phyloP scores from a whole-genome alignment of 2,329 filamentous ascomycete genomes.

The Knoxdaviesia proteae region DNA sequence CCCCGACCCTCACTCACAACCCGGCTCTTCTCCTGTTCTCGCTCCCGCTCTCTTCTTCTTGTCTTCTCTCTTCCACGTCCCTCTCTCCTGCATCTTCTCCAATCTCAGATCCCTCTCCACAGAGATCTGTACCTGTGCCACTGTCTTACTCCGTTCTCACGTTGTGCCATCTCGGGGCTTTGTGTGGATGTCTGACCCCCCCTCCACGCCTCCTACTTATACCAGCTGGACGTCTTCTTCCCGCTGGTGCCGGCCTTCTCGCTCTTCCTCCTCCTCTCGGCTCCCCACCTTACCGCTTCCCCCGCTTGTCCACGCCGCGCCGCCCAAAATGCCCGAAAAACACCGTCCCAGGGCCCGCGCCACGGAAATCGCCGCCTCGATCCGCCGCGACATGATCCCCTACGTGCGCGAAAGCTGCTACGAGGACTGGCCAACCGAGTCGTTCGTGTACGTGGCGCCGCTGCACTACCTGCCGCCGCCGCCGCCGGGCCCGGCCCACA shows the following conservation, averaged over 20 bases:
- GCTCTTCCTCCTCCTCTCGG: not conserved
- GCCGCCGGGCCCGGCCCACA: conserved; percentile 15
- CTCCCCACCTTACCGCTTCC: not conserved
- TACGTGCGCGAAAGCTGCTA: conserved; percentile 36
- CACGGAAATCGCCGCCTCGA: conserved; percentile 46
- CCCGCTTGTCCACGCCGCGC: conserved; percentile 3
- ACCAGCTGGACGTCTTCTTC: too few species aligned
- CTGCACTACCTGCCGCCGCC: conserved; percentile 19
- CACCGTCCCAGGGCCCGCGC: conserved; percentile 15
- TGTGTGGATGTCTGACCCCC: too few species aligned
- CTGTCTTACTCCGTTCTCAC: too few species aligned
- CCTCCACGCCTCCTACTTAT: too few species aligned
- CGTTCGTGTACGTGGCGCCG: conserved; percentile 33
- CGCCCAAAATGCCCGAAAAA: conserved; percentile 22
- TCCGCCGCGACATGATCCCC: conserved; percentile 50
- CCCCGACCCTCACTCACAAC: not conserved
- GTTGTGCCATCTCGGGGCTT: too few species aligned
- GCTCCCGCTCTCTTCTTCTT: not conserved
- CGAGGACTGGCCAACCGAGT: conserved; percentile 33
- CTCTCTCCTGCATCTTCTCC: not conserved
- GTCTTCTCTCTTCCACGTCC: not conserved
- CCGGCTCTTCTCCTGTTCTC: not conserved
- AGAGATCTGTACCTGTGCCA: too few species aligned
- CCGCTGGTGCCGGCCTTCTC: too few species aligned
- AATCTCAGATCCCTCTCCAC: too few species aligned